These are phyloP conservation scores for Puccinia triticina DNA, from an alignment of 1,284 basidiomycete species.

Conservation along the genomic window DNA sequence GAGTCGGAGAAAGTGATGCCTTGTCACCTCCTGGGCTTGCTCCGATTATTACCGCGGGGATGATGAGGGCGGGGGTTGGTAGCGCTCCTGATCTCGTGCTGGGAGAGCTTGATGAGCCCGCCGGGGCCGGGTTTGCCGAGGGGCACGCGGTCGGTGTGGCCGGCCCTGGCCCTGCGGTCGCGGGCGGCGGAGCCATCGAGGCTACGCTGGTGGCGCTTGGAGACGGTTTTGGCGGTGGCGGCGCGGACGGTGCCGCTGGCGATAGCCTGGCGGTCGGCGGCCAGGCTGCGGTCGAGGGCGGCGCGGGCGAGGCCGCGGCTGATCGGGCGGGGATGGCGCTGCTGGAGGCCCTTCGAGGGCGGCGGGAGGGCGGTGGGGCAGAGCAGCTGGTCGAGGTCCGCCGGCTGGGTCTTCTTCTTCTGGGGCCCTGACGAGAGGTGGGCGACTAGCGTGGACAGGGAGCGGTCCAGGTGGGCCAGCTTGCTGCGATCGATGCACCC, in stretches of 20 bases:
- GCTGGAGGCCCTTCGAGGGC: background rate
- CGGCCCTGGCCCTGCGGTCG: background rate
- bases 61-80: background rate
- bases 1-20: too few relatives aligned
- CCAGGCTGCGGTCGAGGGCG: conserved; percentile 18
- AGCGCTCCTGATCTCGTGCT: background rate
- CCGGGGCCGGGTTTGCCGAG: conserved; percentile 3
- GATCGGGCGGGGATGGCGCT: conserved; percentile 28
- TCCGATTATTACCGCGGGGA: background rate
- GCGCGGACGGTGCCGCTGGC: conserved; percentile 32
- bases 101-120: conserved; percentile 24
- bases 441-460: conserved; percentile 29
- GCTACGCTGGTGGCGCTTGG: conserved; percentile 35
- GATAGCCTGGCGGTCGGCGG: conserved; percentile 21
- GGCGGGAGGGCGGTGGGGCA: background rate
- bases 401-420: background rate
- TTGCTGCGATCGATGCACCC: background rate
- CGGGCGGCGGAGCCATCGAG: conserved; percentile 32
- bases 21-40: background rate
- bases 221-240: conserved; percentile 4
- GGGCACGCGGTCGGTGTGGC: background rate
- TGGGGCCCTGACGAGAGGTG: conserved; percentile 20
- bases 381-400: conserved; percentile 8
- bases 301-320: conserved; percentile 19
- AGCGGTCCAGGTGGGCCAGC: conserved; percentile 27